A percentile compares a stretch with the other conserved stretches of the same genome.
phyloP scores from a whole-genome alignment of 148 eudicot species.

The Chenopodium quinoa region DNA sequence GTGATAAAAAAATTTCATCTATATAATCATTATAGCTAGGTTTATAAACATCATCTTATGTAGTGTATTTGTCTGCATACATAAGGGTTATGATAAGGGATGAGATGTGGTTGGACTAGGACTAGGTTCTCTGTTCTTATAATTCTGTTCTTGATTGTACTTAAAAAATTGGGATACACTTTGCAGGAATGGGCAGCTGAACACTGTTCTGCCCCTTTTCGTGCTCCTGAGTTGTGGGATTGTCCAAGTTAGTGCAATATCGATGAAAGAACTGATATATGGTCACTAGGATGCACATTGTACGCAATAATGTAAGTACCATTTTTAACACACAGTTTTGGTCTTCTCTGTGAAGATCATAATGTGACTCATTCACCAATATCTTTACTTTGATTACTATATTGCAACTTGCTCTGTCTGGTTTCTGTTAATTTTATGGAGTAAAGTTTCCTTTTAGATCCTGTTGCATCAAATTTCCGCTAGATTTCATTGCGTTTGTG shows the following conservation, averaged over 20 bases:
- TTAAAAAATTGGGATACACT: constrained; percentile 10
- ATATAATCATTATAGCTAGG: not conserved
- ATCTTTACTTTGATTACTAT: not conserved
- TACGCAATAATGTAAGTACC: too few relatives aligned
- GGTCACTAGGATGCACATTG: constrained; percentile 98
- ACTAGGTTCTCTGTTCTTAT: not conserved
- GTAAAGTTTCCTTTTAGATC: not conserved
- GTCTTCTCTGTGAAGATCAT: not conserved
- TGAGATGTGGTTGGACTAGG: not conserved
- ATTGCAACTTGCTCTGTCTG: not conserved
- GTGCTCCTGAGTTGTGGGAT: constrained; percentile 98
- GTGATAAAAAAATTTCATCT: not conserved
- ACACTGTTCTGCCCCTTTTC: too few relatives aligned
- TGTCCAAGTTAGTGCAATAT: constrained; percentile 89
- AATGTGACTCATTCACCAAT: not conserved
- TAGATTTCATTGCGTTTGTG: too few relatives aligned
- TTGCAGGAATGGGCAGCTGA: constrained; percentile 98
- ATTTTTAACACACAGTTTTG: not conserved
- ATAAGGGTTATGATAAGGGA: not conserved
- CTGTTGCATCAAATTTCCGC: not conserved
- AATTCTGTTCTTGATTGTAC: not conserved
- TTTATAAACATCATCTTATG: not conserved
- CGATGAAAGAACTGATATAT: constrained; percentile 94
- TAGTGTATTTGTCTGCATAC: not conserved
- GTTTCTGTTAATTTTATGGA: not conserved